phyloP scores from a whole-genome alignment of 208 protist genomes.

The Acanthamoeba healyi region DNA sequence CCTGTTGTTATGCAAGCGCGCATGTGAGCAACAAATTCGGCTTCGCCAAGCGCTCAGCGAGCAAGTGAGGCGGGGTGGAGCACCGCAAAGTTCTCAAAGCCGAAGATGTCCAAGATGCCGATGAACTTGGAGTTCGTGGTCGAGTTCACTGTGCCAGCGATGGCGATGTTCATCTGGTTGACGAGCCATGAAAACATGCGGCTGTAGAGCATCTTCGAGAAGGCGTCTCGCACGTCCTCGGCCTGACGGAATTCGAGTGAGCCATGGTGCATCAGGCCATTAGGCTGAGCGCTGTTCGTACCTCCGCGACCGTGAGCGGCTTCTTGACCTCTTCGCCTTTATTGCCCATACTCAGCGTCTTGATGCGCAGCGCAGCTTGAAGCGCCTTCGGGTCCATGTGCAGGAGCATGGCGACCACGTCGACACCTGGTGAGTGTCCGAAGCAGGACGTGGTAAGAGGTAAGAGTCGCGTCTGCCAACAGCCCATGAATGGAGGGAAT shows the following conservation, averaged over 20 bases:
- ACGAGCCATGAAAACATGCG: conserved; percentile 91
- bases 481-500: neutral
- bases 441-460: neutral
- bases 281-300: neutral
- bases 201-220: conserved; percentile 90
- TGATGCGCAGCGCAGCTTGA: conserved; percentile 64
- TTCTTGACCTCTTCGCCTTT: conserved; percentile 25
- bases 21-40: neutral
- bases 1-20: neutral
- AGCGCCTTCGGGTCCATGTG: conserved; percentile 70
- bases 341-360: conserved; percentile 71
- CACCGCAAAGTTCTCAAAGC: conserved; percentile 94
- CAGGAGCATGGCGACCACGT: conserved; percentile 67
- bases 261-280: neutral
- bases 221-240: conserved; percentile 86
- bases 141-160: neutral
- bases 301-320: conserved; percentile 5
- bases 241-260: conserved; percentile 76
- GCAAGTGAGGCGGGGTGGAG: neutral
- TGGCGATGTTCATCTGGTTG: conserved; percentile 86
- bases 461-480: too few species aligned
- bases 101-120: conserved; percentile 95
- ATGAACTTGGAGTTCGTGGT: conserved; percentile 71
- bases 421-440: neutral
- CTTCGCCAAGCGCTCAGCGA: neutral